A percentile compares a stretch with the other conserved stretches of the same genome.
phyloP scores from a whole-genome alignment of 148 eudicot genomes.

The Talinum fruticosum region DNA sequence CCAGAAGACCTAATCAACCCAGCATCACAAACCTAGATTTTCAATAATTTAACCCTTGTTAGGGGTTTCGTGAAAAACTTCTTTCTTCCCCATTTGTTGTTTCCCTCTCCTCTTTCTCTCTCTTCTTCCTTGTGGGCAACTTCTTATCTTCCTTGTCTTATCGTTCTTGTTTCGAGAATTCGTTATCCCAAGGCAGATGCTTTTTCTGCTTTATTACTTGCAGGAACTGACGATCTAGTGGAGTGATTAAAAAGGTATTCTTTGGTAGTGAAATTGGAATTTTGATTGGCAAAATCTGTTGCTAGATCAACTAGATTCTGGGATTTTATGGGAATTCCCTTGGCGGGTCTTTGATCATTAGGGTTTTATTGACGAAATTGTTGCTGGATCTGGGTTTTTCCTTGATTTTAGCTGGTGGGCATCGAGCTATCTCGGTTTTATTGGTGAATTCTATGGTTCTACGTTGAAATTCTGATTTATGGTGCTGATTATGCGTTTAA shows the following conservation, averaged over 20 bases:
- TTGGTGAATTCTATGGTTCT: not conserved
- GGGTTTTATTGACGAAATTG: conserved; percentile 23
- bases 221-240: conserved; percentile 17
- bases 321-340: conserved; percentile 11
- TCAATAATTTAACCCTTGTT: conserved; percentile 3
- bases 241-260: not conserved
- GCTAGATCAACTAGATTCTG: conserved; percentile 18
- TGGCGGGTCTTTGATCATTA: conserved; percentile 14
- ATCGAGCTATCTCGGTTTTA: conserved; percentile 1
- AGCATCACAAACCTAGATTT: not conserved
- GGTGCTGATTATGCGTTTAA: not conserved
- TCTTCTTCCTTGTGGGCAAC: conserved; percentile 11
- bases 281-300: conserved; percentile 15
- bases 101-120: not conserved
- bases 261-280: conserved; percentile 14
- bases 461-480: conserved; percentile 7
- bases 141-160: conserved; percentile 1
- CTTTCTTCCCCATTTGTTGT: conserved; percentile 12
- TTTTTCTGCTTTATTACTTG: conserved; percentile 16
- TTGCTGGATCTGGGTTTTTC: conserved; percentile 12
- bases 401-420: conserved; percentile 25
- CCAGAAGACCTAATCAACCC: conserved; percentile 22
- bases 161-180: conserved; percentile 2
- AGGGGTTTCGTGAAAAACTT: conserved; percentile 31
- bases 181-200: not conserved